Base-by-base conservation (phyloP, 1,139 yeast species). In the Wickerhamomyces sp. region DNA sequence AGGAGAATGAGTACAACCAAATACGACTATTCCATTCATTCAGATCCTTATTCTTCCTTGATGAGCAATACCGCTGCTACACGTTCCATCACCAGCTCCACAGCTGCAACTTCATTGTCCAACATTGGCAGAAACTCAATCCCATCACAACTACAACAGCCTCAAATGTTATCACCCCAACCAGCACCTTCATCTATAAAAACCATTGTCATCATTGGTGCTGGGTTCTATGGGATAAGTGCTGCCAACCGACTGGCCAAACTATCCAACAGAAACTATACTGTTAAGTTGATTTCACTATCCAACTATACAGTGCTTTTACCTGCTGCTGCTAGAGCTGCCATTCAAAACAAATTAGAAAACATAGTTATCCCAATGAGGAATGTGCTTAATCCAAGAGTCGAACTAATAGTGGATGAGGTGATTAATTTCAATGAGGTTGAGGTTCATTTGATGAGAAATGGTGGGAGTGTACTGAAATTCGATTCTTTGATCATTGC, bases 401-500 rank as follows among this genome's bases (percentile, higher is more conserved):
- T 18, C 23, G 23, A 18, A 18, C 3, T 5, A 18, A 18, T 18
- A 7, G 26, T 18, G 23, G 23, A 18, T 18, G 23, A 18, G 23
- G 23, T 18, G 23, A 18, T 18, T 4, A 18, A 18, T 18, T 11
- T 35, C 10, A 35, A 35, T 9, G 37, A 23, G 26, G 14, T 5
- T n/a, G 14, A 33, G 7, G 13, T 33, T 6, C 35, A 33, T 5
- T 33, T n/a, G 15, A 33, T 33, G 35, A 33, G 35, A 33, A 41
- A 45, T 14, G 11, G 34, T 5, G n/a, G 27, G 11, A 42, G 41
- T 39, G 44, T 23, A 14, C 39, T 42, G 8, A 10, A 35, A 6
- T 57, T 47, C 35, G 60, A 58, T 37, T 40, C 46, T 7, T 40
- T 59, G 32, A 49, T 60, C 6, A 29, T 60, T 23, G 60, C 62